Evolutionary conservation across 257 asterid genomes (phyloP).

Genomic region (Mentha longifolia): DNA sequence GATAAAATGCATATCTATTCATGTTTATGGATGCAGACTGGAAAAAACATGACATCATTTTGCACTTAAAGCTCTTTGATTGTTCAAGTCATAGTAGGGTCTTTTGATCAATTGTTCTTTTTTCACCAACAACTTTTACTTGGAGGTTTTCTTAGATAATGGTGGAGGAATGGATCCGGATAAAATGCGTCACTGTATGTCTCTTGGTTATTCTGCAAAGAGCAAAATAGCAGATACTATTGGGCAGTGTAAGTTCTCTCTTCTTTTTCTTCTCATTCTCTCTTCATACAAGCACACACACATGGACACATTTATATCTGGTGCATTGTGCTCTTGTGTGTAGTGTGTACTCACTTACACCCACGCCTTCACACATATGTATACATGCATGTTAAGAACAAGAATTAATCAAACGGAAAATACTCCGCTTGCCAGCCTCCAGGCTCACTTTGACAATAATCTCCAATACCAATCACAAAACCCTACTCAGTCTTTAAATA

Average conservation of each 20-base stretch:
- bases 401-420: too few relatives aligned
- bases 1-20: conserved; percentile 32
- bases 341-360: neutral
- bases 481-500: too few relatives aligned
- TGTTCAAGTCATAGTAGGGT: neutral
- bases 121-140: conserved; percentile 20
- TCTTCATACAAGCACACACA: neutral
- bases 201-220: conserved; percentile 94
- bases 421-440: too few relatives aligned
- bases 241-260: conserved; percentile 80
- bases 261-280: conserved; percentile 12
- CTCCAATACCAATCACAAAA: too few relatives aligned
- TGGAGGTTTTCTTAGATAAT: conserved; percentile 52
- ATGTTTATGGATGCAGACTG: neutral
- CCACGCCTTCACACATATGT: neutral
- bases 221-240: conserved; percentile 81
- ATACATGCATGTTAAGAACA: too few relatives aligned
- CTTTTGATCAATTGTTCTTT: neutral
- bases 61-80: neutral
- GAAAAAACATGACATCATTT: neutral
- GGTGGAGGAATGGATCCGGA: conserved; percentile 99
- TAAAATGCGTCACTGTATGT: conserved; percentile 94
- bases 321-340: neutral
- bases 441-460: too few relatives aligned
- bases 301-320: neutral